Evolutionary conservation across 2,329 filamentous ascomycete species (phyloP).

Genomic region (Sporothrix pallida): DNA sequence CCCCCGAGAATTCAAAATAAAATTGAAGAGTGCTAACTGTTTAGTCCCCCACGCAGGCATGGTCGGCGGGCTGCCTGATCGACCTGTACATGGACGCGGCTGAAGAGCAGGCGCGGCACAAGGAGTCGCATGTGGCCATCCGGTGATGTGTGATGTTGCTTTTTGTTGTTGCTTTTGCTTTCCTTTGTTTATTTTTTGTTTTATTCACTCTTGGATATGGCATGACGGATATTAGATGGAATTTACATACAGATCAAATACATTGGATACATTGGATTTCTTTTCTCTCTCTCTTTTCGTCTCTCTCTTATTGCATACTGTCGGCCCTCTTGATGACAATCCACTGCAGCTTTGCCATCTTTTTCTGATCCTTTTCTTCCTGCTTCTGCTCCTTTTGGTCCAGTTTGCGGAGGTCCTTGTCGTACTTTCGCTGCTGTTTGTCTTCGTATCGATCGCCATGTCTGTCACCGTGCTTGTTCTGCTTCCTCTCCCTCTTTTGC

Average conservation of each 20-base stretch:
- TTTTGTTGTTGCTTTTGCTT: too few relatives aligned
- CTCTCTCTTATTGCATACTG: too few relatives aligned
- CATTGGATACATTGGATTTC: too few relatives aligned
- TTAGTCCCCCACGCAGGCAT: constrained; percentile 87
- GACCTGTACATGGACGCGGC: constrained; percentile 94
- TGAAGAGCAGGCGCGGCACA: constrained; percentile 52
- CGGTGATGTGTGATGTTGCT: constrained; percentile 2
- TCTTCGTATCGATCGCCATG: background rate
- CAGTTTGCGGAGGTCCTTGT: constrained; percentile 5
- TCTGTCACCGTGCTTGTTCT: background rate
- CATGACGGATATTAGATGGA: background rate
- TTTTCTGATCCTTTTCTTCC: background rate
- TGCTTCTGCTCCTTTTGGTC: constrained; percentile 4
- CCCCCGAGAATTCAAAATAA: too few relatives aligned
- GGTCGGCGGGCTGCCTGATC: constrained; percentile 93
- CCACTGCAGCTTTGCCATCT: constrained; percentile 7
- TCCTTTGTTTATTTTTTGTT: too few relatives aligned
- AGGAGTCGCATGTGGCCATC: background rate
- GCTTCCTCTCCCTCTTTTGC: background rate
- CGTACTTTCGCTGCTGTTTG: background rate
- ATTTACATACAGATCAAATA: too few relatives aligned
- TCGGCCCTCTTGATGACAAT: constrained; percentile 3
- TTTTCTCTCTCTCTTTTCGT: too few relatives aligned
- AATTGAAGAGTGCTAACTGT: too few relatives aligned
- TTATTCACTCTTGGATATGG: too few relatives aligned